These are phyloP conservation scores for Clavispora phyllophila DNA, from an alignment of 805 yeast genomes.

Conservation along the genomic window DNA sequence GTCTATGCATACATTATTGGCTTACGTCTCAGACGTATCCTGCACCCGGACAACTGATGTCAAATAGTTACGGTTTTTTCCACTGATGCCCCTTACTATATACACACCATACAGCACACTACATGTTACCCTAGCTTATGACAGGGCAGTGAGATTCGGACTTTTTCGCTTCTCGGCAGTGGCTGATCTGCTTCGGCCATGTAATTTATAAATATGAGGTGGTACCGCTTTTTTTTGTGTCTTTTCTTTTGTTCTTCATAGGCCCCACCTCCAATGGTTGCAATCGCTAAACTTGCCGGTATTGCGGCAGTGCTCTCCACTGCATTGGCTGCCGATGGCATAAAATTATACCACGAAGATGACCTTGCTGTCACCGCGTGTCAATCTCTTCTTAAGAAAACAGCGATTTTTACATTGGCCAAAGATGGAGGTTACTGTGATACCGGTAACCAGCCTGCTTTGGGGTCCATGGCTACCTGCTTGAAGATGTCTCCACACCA, in stretches of 20 bases:
- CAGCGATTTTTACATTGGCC: conserved; percentile 18
- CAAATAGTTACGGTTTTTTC: no score
- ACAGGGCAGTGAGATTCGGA: not conserved
- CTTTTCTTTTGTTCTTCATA: not conserved
- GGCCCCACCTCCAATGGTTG: conserved; percentile 8
- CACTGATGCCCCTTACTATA: no score
- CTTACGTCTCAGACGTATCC: not conserved
- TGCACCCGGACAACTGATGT: not conserved
- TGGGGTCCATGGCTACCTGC: conserved; percentile 36
- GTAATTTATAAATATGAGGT: not conserved
- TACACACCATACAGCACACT: not conserved
- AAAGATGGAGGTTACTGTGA: conserved; percentile 31
- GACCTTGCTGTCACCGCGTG: conserved; percentile 26
- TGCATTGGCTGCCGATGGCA: conserved; percentile 15
- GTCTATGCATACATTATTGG: not conserved
- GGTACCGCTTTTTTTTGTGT: not conserved
- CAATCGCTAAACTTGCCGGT: conserved; percentile 9
- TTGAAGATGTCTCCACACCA: conserved; percentile 20
- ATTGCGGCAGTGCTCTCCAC: conserved; percentile 9
- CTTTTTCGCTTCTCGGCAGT: not conserved
- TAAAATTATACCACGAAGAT: conserved; percentile 19
- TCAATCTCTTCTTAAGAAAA: conserved; percentile 18
- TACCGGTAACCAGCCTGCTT: conserved; percentile 30
- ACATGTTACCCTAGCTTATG: not conserved
- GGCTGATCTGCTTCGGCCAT: not conserved